Evolutionary conservation across 257 asterid genomes (phyloP).

Genomic region (Fraxinus excelsior): DNA sequence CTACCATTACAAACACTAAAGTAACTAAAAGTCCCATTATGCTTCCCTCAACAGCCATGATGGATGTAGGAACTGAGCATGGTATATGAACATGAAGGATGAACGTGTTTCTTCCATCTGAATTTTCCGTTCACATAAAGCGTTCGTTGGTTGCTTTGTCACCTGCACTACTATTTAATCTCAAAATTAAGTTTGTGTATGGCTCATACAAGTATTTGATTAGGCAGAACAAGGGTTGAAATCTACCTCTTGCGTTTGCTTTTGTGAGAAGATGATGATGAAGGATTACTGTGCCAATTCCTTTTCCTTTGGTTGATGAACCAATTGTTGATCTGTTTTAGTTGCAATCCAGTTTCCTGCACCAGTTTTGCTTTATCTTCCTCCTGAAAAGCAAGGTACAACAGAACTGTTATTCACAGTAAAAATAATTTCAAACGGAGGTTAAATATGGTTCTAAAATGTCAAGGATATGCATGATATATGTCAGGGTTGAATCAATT

Average conservation of each 20-base stretch:
- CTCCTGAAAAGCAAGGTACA: slow-evolving; percentile 48
- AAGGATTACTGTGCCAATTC: slow-evolving; percentile 93
- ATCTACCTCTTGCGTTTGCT: slow-evolving; percentile 87
- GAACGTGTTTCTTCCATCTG: slow-evolving; percentile 5
- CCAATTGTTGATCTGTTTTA: slow-evolving; percentile 91
- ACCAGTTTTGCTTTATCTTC: slow-evolving; percentile 89
- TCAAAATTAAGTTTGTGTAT: slow-evolving; percentile 21
- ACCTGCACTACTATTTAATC: slow-evolving; percentile 52
- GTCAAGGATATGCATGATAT: too few relatives aligned
- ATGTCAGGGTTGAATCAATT: too few relatives aligned
- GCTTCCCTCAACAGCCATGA: not conserved
- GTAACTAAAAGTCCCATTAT: slow-evolving; percentile 5
- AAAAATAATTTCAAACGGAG: too few relatives aligned
- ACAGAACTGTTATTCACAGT: not conserved
- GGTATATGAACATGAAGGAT: too few relatives aligned
- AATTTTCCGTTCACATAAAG: slow-evolving; percentile 27
- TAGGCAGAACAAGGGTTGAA: not conserved
- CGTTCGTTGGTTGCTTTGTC: slow-evolving; percentile 42
- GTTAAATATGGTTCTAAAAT: too few relatives aligned
- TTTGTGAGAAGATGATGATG: slow-evolving; percentile 76
- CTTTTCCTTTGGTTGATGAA: slow-evolving; percentile 95
- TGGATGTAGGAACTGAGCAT: not conserved
- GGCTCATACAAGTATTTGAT: not conserved
- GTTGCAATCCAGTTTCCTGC: slow-evolving; percentile 89
- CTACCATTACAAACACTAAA: too few relatives aligned